Evolutionary conservation across 2,329 filamentous ascomycete genomes (phyloP).

Genomic region (Tolypocladium inflatum): DNA sequence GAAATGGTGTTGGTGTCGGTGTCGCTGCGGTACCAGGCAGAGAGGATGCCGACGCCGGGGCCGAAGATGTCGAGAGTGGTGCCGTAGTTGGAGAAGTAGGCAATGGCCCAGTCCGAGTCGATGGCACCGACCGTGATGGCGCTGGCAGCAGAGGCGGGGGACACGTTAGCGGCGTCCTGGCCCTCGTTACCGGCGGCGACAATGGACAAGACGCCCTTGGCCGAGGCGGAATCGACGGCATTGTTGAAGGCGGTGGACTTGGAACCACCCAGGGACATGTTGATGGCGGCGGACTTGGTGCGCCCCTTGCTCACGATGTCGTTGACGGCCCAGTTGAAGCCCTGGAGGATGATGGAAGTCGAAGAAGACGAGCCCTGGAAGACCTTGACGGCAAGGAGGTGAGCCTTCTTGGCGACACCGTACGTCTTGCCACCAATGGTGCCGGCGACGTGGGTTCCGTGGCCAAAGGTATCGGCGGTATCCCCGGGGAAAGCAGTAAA

Average conservation of each 20-base stretch:
- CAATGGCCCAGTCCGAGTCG: slow-evolving; percentile 26
- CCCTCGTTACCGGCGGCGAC: slow-evolving; percentile 46
- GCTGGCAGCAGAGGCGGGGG: slow-evolving; percentile 20
- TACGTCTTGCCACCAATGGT: slow-evolving; percentile 24
- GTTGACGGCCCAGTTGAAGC: slow-evolving; percentile 32
- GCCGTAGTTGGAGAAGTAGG: slow-evolving; percentile 43
- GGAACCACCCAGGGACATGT: slow-evolving; percentile 45
- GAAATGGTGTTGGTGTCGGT: slow-evolving; percentile 37
- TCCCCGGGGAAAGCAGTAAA: slow-evolving; percentile 16
- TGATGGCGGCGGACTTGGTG: slow-evolving; percentile 33
- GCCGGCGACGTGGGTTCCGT: slow-evolving; percentile 32
- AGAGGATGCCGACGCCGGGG: slow-evolving; percentile 36
- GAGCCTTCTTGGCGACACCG: slow-evolving; percentile 33
- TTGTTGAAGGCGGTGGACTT: slow-evolving; percentile 37
- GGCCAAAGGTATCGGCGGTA: slow-evolving; percentile 23
- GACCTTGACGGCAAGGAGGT: slow-evolving; percentile 36
- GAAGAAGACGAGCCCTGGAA: slow-evolving; percentile 19
- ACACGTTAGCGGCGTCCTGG: slow-evolving; percentile 12
- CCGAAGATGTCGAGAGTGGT: slow-evolving; percentile 38
- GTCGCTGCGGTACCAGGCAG: slow-evolving; percentile 36
- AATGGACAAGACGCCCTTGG: slow-evolving; percentile 37
- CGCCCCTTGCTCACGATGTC: slow-evolving; percentile 32
- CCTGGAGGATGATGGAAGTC: slow-evolving; percentile 21
- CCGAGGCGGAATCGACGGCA: slow-evolving; percentile 35
- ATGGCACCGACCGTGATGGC: slow-evolving; percentile 25